Percentiles rank a stretch among this genome's conserved stretches.
Evolutionary conservation across 2,329 filamentous ascomycete species (phyloP).

Genomic region (Tricladium varicosporioides): DNA sequence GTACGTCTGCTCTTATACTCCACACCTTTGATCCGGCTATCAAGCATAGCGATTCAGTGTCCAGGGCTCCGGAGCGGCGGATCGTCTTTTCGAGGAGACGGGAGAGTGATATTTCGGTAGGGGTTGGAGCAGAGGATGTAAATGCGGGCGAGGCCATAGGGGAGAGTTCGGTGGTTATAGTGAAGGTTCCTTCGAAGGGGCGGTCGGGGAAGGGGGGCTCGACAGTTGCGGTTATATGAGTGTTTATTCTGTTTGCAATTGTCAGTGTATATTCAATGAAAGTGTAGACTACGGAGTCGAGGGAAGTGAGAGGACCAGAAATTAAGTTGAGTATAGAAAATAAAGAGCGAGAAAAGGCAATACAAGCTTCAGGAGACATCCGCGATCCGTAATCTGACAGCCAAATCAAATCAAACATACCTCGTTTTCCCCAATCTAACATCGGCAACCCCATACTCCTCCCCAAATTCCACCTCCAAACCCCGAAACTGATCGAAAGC

Average conservation of each 20-base stretch:
- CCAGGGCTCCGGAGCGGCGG: conserved; percentile 85
- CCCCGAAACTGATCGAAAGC: conserved; percentile 76
- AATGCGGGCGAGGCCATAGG: conserved; percentile 91
- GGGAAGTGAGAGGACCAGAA: background rate
- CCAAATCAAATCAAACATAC: conserved; percentile 46
- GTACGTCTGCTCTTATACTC: conserved; percentile 85
- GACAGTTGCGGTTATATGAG: conserved; percentile 84
- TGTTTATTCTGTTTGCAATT: conserved; percentile 80
- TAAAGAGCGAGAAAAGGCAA: background rate
- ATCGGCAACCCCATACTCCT: conserved; percentile 88
- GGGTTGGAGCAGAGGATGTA: conserved; percentile 79
- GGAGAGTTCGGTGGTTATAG: conserved; percentile 84
- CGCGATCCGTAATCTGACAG: background rate
- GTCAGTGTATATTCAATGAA: no score
- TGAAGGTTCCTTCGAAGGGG: conserved; percentile 94
- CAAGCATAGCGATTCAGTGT: conserved; percentile 94
- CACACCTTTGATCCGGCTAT: conserved; percentile 89
- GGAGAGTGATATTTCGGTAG: conserved; percentile 81
- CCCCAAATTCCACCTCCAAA: conserved; percentile 77
- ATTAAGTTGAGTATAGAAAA: background rate
- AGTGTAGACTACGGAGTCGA: background rate
- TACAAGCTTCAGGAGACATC: background rate
- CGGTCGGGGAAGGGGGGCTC: conserved; percentile 82
- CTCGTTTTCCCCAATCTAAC: conserved; percentile 87
- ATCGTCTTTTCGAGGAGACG: conserved; percentile 92